These are phyloP conservation scores for Noccaea bulbosa DNA, from an alignment of 345 rosid species.

Conservation along the genomic window DNA sequence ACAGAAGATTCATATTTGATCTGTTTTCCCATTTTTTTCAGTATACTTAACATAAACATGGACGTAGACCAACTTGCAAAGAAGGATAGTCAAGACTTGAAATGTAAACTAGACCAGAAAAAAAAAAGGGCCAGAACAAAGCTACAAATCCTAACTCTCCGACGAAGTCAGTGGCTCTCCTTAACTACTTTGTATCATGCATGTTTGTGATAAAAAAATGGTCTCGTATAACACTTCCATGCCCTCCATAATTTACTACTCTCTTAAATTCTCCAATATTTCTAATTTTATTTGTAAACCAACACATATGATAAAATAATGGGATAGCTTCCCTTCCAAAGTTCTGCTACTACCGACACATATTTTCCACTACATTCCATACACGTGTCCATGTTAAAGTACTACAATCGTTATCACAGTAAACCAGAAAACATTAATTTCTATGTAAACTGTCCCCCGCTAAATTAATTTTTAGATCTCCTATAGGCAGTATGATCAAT, in stretches of 20 bases:
- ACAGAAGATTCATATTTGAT: no score
- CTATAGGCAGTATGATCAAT: not conserved
- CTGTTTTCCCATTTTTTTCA: no score
- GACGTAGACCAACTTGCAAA: no score
- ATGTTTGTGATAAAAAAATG: constrained; percentile 27
- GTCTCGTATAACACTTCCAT: constrained; percentile 21
- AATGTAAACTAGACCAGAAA: not conserved
- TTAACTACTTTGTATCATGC: constrained; percentile 1
- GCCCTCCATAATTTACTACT: constrained; percentile 12
- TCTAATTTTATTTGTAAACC: not conserved
- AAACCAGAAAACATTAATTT: constrained; percentile 1
- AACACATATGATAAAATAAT: constrained; percentile 4
- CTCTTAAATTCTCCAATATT: not conserved
- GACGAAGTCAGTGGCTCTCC: constrained; percentile 14
- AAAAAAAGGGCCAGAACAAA: constrained; percentile 7
- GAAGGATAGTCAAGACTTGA: no score
- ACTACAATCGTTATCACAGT: constrained; percentile 9
- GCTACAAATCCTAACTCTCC: constrained; percentile 11
- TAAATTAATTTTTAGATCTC: not conserved
- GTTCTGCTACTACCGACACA: constrained; percentile 39
- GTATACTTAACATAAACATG: no score
- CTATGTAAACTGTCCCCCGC: not conserved
- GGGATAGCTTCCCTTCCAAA: not conserved
- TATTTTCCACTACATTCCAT: constrained; percentile 21
- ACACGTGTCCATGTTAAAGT: constrained; percentile 32